A percentile compares a stretch with the other conserved stretches of the same genome.
Evolutionary conservation across 129 eudicot species (phyloP).

Genomic region (Logfia minima): DNA sequence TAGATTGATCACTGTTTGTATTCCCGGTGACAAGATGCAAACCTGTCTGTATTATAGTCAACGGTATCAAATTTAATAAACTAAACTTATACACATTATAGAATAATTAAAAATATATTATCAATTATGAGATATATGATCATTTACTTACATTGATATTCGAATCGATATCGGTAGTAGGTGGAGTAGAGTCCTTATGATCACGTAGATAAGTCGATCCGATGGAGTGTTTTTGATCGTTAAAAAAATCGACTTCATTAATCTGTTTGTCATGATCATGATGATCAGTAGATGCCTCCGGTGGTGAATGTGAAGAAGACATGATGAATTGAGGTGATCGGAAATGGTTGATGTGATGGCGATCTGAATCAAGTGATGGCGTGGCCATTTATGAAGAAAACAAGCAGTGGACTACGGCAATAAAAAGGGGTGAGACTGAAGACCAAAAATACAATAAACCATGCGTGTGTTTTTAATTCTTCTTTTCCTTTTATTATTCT

Average conservation of each 20-base stretch:
- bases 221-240: slow-evolving; percentile 31
- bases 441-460: slow-evolving; percentile 41
- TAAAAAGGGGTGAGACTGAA: slow-evolving; percentile 43
- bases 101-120: slow-evolving; percentile 2
- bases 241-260: slow-evolving; percentile 66
- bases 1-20: slow-evolving; percentile 55
- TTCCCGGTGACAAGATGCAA: slow-evolving; percentile 62
- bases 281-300: neutral
- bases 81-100: neutral
- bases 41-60: slow-evolving; percentile 50
- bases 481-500: neutral
- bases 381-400: slow-evolving; percentile 49
- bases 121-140: neutral
- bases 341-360: slow-evolving; percentile 12
- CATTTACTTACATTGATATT: slow-evolving; percentile 47
- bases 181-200: neutral
- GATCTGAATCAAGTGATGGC: slow-evolving; percentile 51
- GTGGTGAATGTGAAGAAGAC: slow-evolving; percentile 17
- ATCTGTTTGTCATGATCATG: slow-evolving; percentile 27
- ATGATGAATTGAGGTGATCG: slow-evolving; percentile 12
- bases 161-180: slow-evolving; percentile 25
- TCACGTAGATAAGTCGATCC: neutral
- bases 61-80: neutral
- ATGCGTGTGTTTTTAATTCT: slow-evolving; percentile 20
- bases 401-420: slow-evolving; percentile 56